Base-by-base conservation (phyloP, 2,329 filamentous ascomycete genomes). In the Ophiostoma fasciatum region DNA sequence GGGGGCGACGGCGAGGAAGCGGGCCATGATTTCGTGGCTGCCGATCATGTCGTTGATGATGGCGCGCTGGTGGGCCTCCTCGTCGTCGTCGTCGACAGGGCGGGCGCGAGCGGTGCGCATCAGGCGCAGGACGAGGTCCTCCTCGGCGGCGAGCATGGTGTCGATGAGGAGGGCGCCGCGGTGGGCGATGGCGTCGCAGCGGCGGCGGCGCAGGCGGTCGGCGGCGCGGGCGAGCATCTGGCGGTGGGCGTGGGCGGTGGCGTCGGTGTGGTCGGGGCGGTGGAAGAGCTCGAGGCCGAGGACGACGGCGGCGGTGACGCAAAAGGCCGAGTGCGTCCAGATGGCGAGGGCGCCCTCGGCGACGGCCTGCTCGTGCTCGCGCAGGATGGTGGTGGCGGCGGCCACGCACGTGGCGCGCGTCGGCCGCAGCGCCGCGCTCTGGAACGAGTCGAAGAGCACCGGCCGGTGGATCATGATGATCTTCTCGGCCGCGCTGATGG, bases 401-500 rank as follows among this genome's bases (percentile, higher is more conserved):
- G 54, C 48, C 22, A 55, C 47, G 31, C 53, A 57, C 4, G 51
- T 57, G 5, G 47, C 43, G 28, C 53, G 43, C 10, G 52, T 52
- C 8, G 49, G 45, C 15, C 14, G 37, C 22, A 53, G 54, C 7
- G 36, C 44, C 1, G 45, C 38, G n/a, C 47, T 47, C 43, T 48
- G 51, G 41, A 48, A 47, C 1, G 45, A 51, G 14, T 46, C 48
- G 35, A 53, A 51, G 1, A 57, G 43, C 8, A 57, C 50, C 0
- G 53, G 49, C 4, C 54, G 51, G 40, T 58, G 54, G 21, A 58
- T 55, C 51, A 56, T 55, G 38, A 57, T 57, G 32, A 57, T 54
- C 36, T 56, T 58, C 28, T 57, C 54, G 2, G 55, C 54, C 3
- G 53, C 51, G 1, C 51, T 55, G 27, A 58, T 57, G 6, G 54